Conservation (phyloP, 208 protist genomes). For the Trypanosoma melophagium region DNA sequence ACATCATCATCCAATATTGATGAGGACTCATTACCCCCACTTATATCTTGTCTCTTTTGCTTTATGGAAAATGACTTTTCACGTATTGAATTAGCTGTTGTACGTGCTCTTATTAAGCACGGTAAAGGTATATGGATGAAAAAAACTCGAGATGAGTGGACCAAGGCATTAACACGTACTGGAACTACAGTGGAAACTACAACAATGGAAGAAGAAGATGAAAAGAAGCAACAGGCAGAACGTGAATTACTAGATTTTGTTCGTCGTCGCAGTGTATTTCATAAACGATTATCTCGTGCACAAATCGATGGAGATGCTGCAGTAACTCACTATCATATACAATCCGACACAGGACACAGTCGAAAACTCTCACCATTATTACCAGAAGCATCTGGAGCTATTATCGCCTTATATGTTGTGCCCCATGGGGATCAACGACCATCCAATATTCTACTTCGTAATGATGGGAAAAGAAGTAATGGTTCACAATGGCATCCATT, state of each 20-base stretch:
- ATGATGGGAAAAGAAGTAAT: neutral
- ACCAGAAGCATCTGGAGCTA: neutral
- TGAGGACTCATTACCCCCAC: neutral
- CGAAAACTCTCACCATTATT: neutral
- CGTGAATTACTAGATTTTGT: constrained; percentile 17
- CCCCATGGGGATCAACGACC: constrained; percentile 29
- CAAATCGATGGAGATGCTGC: constrained; percentile 2
- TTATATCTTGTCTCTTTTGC: constrained; percentile 41
- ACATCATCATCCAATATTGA: neutral
- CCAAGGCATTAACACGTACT: constrained; percentile 16
- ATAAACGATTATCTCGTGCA: constrained; percentile 9
- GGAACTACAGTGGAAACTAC: neutral
- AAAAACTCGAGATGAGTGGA: constrained; percentile 49
- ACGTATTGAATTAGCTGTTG: constrained; percentile 57
- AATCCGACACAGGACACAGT: neutral
- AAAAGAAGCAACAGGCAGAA: constrained; percentile 26
- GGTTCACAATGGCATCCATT: constrained; percentile 19
- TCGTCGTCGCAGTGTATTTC: constrained; percentile 20
- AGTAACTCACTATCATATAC: neutral
- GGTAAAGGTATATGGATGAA: constrained; percentile 62
- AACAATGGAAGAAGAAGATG: constrained; percentile 10
- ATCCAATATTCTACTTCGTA: constrained; percentile 6
- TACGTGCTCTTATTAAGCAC: constrained; percentile 67
- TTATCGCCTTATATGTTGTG: constrained; percentile 18
- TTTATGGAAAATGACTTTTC: constrained; percentile 72